Conservation (phyloP, 164 flowering plant species). For the Liquidambar formosana region DNA sequence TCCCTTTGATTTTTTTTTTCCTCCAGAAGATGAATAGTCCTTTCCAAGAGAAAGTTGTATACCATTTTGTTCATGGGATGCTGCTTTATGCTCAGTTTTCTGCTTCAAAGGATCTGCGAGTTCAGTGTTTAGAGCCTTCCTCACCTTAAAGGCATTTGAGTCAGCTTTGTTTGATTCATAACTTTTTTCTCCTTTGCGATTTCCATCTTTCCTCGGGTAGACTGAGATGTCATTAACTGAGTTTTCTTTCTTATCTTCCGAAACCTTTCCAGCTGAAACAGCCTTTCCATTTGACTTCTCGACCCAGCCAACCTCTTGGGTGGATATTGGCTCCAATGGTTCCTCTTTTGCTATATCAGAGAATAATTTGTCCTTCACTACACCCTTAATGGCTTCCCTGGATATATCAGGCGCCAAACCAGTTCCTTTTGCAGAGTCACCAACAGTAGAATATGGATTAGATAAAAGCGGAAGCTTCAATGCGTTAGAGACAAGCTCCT, state of each 20-base stretch:
- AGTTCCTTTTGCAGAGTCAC: conserved; percentile 12
- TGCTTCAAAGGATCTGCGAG: conserved; percentile 15
- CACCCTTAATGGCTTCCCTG: conserved; percentile 16
- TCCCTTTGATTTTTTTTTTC: conserved; percentile 37
- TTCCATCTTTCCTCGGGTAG: conserved; percentile 15
- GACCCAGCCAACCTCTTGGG: conserved; percentile 15
- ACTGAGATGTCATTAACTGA: conserved; percentile 15
- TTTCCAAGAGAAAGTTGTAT: conserved; percentile 5
- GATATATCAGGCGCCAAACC: conserved; percentile 7
- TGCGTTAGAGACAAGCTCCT: conserved; percentile 47
- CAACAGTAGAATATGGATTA: conserved; percentile 21
- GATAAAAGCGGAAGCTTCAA: conserved; percentile 56
- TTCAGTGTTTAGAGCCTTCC: conserved; percentile 22
- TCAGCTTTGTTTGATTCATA: conserved; percentile 18
- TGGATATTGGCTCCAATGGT: conserved; percentile 4
- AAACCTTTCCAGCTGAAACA: conserved; percentile 21
- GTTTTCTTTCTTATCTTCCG: conserved; percentile 20
- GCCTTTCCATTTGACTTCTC: conserved; percentile 21
- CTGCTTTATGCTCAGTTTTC: conserved; percentile 21
- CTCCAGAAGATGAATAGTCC: conserved; percentile 23
- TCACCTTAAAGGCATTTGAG: conserved; percentile 18
- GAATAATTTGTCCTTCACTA: conserved; percentile 5
- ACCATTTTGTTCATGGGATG: conserved; percentile 20
- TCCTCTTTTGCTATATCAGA: conserved; percentile 16
- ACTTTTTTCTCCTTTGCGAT: conserved; percentile 20